phyloP scores from a whole-genome alignment of 768 basidiomycete genomes.

The Boletus rubescentipes region DNA sequence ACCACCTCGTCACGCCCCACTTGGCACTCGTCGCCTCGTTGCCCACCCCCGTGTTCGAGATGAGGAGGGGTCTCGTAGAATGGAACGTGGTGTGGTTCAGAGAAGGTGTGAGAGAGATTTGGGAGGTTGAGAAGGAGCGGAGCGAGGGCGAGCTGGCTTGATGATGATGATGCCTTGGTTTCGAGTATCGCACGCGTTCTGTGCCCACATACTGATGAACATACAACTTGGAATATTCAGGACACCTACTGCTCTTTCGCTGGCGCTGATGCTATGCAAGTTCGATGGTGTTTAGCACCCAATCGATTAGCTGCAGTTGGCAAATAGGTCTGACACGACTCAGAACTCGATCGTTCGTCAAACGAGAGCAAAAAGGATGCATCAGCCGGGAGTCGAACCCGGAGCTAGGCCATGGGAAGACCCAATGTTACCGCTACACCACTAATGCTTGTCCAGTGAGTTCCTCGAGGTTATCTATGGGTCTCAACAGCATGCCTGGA shows the following conservation, averaged over 20 bases:
- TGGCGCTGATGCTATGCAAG: background rate
- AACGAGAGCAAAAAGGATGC: slow-evolving; percentile 27
- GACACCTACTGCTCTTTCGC: no score
- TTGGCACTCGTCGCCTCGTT: slow-evolving; percentile 71
- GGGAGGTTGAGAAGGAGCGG: slow-evolving; percentile 65
- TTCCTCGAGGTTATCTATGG: no score
- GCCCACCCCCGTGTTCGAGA: slow-evolving; percentile 70
- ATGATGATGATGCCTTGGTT: background rate
- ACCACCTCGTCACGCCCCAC: slow-evolving; percentile 75
- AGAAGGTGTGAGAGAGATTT: slow-evolving; percentile 81
- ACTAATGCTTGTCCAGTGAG: slow-evolving; percentile 32
- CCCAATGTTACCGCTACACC: slow-evolving; percentile 88
- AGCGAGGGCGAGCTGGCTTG: slow-evolving; percentile 22
- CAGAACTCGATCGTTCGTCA: no score
- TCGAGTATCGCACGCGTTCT: background rate
- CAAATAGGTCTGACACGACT: no score
- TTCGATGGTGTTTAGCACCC: background rate
- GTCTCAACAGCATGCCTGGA: no score
- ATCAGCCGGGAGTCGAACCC: slow-evolving; percentile 60
- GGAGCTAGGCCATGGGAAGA: slow-evolving; percentile 75
- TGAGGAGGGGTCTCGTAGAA: slow-evolving; percentile 73
- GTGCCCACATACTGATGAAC: slow-evolving; percentile 2
- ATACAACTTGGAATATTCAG: background rate
- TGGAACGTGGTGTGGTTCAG: slow-evolving; percentile 87
- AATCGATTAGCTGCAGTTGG: no score